phyloP scores from a whole-genome alignment of 140 eudicot genomes.

The Stevia rebaudiana region DNA sequence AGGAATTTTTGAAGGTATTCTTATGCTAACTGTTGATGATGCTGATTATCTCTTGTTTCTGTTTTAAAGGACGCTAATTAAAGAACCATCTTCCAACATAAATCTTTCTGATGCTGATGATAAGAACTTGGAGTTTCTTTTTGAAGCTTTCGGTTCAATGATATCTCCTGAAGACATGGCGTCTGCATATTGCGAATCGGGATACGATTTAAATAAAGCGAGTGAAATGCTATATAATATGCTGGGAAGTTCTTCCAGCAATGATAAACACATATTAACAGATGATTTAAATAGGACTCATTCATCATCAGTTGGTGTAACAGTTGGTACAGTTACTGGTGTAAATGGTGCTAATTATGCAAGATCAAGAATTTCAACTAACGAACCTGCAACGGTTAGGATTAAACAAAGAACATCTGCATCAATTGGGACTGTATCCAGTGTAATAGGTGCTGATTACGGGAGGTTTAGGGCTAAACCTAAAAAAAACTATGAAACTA shows the following conservation, averaged over 20 bases:
- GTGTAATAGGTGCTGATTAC: constrained; percentile 52
- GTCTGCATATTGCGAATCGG: constrained; percentile 58
- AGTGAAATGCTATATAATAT: constrained; percentile 46
- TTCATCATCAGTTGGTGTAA: constrained; percentile 31
- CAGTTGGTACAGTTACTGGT: constrained; percentile 43
- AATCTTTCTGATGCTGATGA: constrained; percentile 35
- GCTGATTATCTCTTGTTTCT: constrained; percentile 16
- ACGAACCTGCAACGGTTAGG: constrained; percentile 18
- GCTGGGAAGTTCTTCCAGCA: constrained; percentile 37
- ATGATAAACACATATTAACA: constrained; percentile 18
- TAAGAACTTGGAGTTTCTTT: constrained; percentile 49
- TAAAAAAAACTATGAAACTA: constrained; percentile 19
- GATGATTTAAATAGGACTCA: constrained; percentile 23
- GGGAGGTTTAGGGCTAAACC: constrained; percentile 33
- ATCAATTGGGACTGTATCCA: constrained; percentile 53
- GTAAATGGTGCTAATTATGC: constrained; percentile 37
- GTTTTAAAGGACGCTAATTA: constrained; percentile 41
- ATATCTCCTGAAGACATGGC: constrained; percentile 64
- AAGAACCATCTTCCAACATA: constrained; percentile 28
- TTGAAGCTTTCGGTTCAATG: constrained; percentile 59
- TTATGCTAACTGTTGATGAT: constrained; percentile 12
- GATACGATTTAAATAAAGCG: constrained; percentile 34
- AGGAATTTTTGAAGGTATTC: background rate
- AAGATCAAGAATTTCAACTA: background rate
- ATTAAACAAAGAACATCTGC: constrained; percentile 36